Evolutionary conservation across 202 grass and related monocot genomes (phyloP).

Genomic region (Zizania palustris): DNA sequence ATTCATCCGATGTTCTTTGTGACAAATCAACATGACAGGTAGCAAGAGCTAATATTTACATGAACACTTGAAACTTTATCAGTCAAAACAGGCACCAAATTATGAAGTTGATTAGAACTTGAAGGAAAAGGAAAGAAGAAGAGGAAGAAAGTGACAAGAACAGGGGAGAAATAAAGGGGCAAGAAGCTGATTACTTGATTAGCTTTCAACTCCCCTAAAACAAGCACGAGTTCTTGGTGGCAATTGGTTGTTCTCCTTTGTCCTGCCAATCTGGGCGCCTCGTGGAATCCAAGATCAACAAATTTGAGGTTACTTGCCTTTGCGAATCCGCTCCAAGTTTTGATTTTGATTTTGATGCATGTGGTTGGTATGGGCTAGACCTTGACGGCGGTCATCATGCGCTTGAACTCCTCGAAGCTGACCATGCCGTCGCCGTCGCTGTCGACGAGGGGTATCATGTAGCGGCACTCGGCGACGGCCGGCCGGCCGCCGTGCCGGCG

Average conservation of each 20-base stretch:
- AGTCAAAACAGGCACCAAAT: constrained; percentile 30
- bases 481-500: constrained; percentile 32
- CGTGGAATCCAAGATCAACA: constrained; percentile 40
- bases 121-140: not conserved
- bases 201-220: constrained; percentile 12
- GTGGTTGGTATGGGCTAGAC: constrained; percentile 11
- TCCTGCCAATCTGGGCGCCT: not conserved
- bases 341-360: not conserved
- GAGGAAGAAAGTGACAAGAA: constrained; percentile 15
- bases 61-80: constrained; percentile 41
- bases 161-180: too few relatives aligned
- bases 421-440: constrained; percentile 77
- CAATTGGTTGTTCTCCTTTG: constrained; percentile 4
- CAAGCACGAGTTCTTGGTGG: constrained; percentile 12
- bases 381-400: constrained; percentile 72
- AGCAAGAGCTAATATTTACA: constrained; percentile 62
- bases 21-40: constrained; percentile 25
- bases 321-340: constrained; percentile 33
- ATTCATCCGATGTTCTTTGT: constrained; percentile 24
- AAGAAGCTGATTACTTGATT: constrained; percentile 41
- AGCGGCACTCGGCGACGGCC: constrained; percentile 53
- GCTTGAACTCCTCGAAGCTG: constrained; percentile 80
- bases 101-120: constrained; percentile 21
- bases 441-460: constrained; percentile 77
- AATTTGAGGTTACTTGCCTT: constrained; percentile 38